Base-by-base conservation (phyloP, 2,329 filamentous ascomycete species). In the Diaporthe humulicola region DNA sequence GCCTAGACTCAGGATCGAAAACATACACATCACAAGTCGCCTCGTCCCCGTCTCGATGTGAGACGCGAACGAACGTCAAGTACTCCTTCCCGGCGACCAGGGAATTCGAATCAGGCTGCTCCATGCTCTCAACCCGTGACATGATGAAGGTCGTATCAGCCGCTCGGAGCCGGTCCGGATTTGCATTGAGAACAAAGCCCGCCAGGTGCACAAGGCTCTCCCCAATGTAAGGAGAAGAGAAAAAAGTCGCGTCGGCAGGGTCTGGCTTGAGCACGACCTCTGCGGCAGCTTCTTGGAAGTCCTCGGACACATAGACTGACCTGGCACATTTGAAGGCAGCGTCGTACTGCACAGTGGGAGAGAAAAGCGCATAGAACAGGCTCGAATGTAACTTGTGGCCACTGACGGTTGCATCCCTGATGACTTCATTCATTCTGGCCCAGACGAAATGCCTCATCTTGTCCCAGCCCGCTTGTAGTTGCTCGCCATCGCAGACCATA, bases 361-460 rank as follows among this genome's bases (percentile, higher is more conserved):
- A 70, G 75, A 78, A 80, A 42, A 80, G 73, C 38, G 73, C 77
- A 70, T 80, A 81, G 60, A 81, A 70, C 50, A 79, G 71, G 56
- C 40, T 40, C 5, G 73, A 57, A 45, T 74, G 69, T 56, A 74
- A 61, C 15, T 66, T 57, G 73, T 74, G 73, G 6, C 73, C 73
- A 9, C 73, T 64, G 4, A 61, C 66, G 25, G 70, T 70, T 42
- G 73, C 30, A 0, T 38, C n/a, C 15, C 56, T 30, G 28, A 74
- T 48, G n/a, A 70, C 36, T 14, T 74, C 73, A 14, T 54, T 45
- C 66, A 74, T 70, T 48, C 66, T 56, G 15, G 66, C 56, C 56
- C 70, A 36, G 15, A 74, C 57, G 52, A 74, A 74, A 57, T 71
- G 71, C 4, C 45, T 57, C 10, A 67, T 48, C 45, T 71, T 64